These are phyloP conservation scores for Anthracocystis walkeri DNA, from an alignment of 1,284 basidiomycete species.

Conservation along the genomic window DNA sequence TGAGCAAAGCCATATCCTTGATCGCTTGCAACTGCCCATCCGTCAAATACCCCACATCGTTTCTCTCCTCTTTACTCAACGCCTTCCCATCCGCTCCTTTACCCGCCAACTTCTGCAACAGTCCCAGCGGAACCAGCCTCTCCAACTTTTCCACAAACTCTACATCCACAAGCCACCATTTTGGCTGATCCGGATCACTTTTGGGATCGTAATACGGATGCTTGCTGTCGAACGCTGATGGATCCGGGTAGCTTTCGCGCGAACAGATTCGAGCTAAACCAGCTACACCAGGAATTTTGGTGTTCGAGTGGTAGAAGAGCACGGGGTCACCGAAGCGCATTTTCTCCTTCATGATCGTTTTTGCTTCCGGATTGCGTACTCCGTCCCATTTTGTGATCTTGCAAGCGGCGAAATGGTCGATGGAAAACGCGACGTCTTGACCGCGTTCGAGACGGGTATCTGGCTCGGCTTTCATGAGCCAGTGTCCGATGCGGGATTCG, in stretches of 20 bases:
- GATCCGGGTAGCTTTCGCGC: conserved; percentile 48
- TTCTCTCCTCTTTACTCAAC: conserved; percentile 76
- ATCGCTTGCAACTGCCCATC: conserved; percentile 69
- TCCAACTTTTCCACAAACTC: conserved; percentile 77
- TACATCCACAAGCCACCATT: conserved; percentile 88
- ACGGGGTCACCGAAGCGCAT: conserved; percentile 88
- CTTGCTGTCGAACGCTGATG: conserved; percentile 48
- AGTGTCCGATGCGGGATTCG: conserved; percentile 22
- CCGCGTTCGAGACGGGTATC: conserved; percentile 59
- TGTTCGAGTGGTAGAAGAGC: conserved; percentile 90
- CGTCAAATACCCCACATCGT: conserved; percentile 66
- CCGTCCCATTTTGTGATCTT: conserved; percentile 87
- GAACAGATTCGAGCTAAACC: conserved; percentile 52
- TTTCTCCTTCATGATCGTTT: conserved; percentile 83
- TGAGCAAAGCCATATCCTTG: conserved; percentile 82
- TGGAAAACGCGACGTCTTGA: conserved; percentile 62
- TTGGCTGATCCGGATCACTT: conserved; percentile 80
- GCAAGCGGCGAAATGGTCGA: conserved; percentile 51
- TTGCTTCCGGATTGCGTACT: conserved; percentile 88
- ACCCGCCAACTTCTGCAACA: conserved; percentile 80
- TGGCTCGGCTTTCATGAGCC: conserved; percentile 68
- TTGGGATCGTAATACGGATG: conserved; percentile 94
- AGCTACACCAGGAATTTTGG: conserved; percentile 80
- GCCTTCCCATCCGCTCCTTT: conserved; percentile 74
- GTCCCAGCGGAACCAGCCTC: conserved; percentile 82